These are phyloP conservation scores for Corylus americana DNA, from an alignment of 306 rosid species.

Conservation along the genomic window DNA sequence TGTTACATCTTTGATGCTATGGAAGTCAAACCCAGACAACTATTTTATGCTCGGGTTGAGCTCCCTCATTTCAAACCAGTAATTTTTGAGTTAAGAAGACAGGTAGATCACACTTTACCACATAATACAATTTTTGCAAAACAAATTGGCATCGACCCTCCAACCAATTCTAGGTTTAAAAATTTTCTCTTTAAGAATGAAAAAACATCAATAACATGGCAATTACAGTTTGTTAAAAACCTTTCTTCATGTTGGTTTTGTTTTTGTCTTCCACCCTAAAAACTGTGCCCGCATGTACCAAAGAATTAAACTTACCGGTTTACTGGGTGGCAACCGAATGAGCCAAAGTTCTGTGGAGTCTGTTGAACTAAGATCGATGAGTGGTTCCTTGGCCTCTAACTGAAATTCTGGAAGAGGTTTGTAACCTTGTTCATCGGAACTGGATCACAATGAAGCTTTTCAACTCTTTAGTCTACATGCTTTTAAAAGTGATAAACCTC, in stretches of 20 bases:
- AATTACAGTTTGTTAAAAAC: not conserved
- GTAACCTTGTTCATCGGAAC: constrained; percentile 39
- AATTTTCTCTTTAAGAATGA: not conserved
- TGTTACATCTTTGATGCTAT: not conserved
- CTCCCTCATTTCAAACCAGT: not conserved
- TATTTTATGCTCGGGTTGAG: not conserved
- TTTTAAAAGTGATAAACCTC: not conserved
- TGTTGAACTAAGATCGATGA: constrained; percentile 39
- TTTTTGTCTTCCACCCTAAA: not conserved
- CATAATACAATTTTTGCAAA: not conserved
- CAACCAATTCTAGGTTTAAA: not conserved
- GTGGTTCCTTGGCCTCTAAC: constrained; percentile 48
- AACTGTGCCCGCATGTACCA: not conserved
- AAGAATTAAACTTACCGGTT: constrained; percentile 47
- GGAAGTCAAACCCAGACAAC: not conserved
- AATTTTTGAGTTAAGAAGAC: constrained; percentile 1
- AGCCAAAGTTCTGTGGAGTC: constrained; percentile 78
- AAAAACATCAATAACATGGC: not conserved
- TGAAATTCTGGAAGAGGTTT: constrained; percentile 51
- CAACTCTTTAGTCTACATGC: not conserved
- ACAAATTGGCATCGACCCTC: not conserved
- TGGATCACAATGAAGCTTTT: not conserved
- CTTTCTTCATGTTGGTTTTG: not conserved
- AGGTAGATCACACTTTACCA: not conserved
- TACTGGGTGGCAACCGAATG: constrained; percentile 55